Evolutionary conservation across 140 eudicot genomes (phyloP), one percentile per base, ranked within the genome.

Genomic region (Oenanthe javanica): DNA sequence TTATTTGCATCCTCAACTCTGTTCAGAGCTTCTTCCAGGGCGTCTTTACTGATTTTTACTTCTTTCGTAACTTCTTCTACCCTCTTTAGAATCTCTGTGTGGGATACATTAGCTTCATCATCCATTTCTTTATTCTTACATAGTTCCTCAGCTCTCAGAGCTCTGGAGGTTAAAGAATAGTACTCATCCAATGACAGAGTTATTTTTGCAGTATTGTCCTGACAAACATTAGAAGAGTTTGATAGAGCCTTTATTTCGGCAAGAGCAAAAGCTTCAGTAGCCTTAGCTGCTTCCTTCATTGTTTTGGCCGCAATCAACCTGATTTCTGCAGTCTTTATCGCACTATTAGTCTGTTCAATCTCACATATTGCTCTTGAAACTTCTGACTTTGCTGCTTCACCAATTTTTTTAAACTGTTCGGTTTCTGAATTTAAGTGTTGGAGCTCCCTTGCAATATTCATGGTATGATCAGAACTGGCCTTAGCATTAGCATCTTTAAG

Each of bases 221-320:
- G 72, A 50, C 76, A 77, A 19, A 71, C 86, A 59, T 83, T 77
- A 2, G 90, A 84, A 21, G 79, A 67, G 19, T 79, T 86, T 42
- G 90, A 82, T 52, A 94, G 78, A 27, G 93, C 91, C 80, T 86
- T 87, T 49, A 94, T 90, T 57, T 94, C 98, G 0, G 97, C 92
- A 52, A 84, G 88, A 47, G 97, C 97, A 78, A 92, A 88, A 42
- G 93, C 94, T 86, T 94, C 98, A 14, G 93, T 86, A 5, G 98
- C 98, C 83, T 83, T 86, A 3, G 98, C 97, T 1, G 98, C 98
- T 84, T 90, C 89, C 71, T 90, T 94, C 93, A 92, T 83, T 83
- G 87, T 92, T 81, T 81, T 86, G 51, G 98, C 97, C 36, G 96
- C 98, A 50, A 89, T 63, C 63, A 94, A 77, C 73, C 98, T 85